phyloP scores from a whole-genome alignment of 2,329 filamentous ascomycete species.

The Phaeosphaeria sp. region DNA sequence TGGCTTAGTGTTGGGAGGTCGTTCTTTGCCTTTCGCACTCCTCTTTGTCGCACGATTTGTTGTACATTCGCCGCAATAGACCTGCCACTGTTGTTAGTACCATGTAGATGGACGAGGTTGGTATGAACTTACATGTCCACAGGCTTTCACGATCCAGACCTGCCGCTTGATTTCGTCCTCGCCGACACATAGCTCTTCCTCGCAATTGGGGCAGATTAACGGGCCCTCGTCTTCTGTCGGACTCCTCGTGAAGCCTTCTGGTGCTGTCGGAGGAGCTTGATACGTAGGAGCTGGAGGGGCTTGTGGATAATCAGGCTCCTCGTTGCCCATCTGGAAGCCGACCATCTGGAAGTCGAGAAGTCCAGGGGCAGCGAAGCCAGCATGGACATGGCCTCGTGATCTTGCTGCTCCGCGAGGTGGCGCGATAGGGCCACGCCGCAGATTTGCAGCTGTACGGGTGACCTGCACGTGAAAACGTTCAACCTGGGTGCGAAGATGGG shows the following conservation, averaged over 20 bases:
- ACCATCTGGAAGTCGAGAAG: conserved; percentile 50
- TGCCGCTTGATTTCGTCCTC: conserved; percentile 74
- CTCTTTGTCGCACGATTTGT: conserved; percentile 44
- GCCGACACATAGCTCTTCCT: conserved; percentile 80
- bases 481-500: conserved; percentile 29
- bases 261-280: conserved; percentile 68
- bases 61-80: conserved; percentile 62
- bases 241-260: conserved; percentile 80
- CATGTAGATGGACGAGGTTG: too few relatives aligned
- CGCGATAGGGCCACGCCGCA: conserved; percentile 20
- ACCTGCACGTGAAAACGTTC: conserved; percentile 27
- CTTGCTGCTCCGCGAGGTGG: conserved; percentile 21
- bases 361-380: conserved; percentile 31
- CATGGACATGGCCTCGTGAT: conserved; percentile 20
- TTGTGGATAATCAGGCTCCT: conserved; percentile 23
- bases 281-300: conserved; percentile 56
- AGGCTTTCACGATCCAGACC: conserved; percentile 90
- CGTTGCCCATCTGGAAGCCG: conserved; percentile 52
- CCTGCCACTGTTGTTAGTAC: conserved; percentile 42
- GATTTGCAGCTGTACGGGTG: conserved; percentile 15
- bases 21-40: conserved; percentile 51
- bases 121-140: conserved; percentile 81
- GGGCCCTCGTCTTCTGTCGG: conserved; percentile 71
- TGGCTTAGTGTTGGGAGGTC: conserved; percentile 36
- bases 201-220: conserved; percentile 85